Evolutionary conservation across 2,329 filamentous ascomycete species (phyloP).

Genomic region (Botryotinia calthae): DNA sequence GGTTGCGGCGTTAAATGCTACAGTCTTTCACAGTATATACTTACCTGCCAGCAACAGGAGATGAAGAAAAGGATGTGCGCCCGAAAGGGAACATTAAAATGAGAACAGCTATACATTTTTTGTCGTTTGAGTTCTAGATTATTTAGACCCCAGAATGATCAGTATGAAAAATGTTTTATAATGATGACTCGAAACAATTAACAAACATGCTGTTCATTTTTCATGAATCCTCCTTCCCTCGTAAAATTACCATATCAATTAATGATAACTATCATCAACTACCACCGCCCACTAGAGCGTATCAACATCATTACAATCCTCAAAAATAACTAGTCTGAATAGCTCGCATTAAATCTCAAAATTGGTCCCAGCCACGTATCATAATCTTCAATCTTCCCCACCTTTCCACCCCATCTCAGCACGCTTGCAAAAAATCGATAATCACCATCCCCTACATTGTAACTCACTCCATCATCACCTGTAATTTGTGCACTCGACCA

Average conservation of each 20-base stretch:
- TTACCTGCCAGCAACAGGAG: background rate
- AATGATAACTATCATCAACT: background rate
- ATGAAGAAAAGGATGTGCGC: background rate
- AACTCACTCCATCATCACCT: background rate
- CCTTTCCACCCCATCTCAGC: conserved; percentile 16
- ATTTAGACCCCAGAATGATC: background rate
- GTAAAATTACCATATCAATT: background rate
- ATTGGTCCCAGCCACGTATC: conserved; percentile 20
- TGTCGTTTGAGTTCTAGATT: fast-evolving
- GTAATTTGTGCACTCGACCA: conserved; percentile 5
- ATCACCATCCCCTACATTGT: conserved; percentile 19
- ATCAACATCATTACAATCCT: background rate
- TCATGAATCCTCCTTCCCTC: no score
- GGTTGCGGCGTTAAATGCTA: background rate
- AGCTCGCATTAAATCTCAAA: conserved; percentile 19
- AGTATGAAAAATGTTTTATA: background rate
- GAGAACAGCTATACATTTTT: background rate
- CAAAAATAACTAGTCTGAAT: background rate
- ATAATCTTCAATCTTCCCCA: conserved; percentile 4
- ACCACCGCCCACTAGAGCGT: no score
- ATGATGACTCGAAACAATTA: background rate
- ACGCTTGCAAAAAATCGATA: conserved; percentile 20
- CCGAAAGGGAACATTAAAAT: background rate
- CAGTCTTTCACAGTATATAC: background rate
- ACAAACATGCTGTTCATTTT: background rate